Evolutionary conservation across 139 green algal species (phyloP).

Genomic region (Picochlorum sp.): DNA sequence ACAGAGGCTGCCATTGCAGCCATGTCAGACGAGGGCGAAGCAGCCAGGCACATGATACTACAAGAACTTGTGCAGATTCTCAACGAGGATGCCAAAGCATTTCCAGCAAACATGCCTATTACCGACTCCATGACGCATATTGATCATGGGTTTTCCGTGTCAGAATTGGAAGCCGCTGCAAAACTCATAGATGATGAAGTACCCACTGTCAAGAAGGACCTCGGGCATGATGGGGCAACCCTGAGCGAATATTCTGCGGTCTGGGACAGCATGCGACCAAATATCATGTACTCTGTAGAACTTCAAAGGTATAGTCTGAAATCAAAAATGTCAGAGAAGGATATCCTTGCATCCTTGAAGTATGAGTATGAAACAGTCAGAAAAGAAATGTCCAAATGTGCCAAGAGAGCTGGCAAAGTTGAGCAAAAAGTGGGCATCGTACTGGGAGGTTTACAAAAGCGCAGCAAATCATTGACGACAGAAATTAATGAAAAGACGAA

Average conservation of each 20-base stretch:
- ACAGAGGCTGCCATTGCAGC: constrained; percentile 17
- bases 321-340: constrained; percentile 37
- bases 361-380: constrained; percentile 47
- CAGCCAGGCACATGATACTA: constrained; percentile 60
- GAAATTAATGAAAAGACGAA: constrained; percentile 19
- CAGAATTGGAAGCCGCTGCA: constrained; percentile 2
- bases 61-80: constrained; percentile 36
- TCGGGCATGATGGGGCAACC: background rate
- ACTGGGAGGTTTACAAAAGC: constrained; percentile 43
- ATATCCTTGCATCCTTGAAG: constrained; percentile 47
- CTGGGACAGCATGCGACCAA: constrained; percentile 31
- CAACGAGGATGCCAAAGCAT: constrained; percentile 55
- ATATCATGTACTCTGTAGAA: constrained; percentile 62
- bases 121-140: background rate
- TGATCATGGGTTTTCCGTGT: background rate
- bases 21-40: constrained; percentile 26
- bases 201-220: background rate
- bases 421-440: constrained; percentile 52
- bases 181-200: constrained; percentile 3
- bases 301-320: constrained; percentile 39
- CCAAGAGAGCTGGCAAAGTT: constrained; percentile 61
- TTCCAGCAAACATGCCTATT: constrained; percentile 30
- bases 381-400: constrained; percentile 67
- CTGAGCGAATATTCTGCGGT: constrained; percentile 46
- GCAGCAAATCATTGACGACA: constrained; percentile 32